These are phyloP conservation scores for Kwoniella sp. DNA, from an alignment of 768 basidiomycete genomes.

Conservation along the genomic window DNA sequence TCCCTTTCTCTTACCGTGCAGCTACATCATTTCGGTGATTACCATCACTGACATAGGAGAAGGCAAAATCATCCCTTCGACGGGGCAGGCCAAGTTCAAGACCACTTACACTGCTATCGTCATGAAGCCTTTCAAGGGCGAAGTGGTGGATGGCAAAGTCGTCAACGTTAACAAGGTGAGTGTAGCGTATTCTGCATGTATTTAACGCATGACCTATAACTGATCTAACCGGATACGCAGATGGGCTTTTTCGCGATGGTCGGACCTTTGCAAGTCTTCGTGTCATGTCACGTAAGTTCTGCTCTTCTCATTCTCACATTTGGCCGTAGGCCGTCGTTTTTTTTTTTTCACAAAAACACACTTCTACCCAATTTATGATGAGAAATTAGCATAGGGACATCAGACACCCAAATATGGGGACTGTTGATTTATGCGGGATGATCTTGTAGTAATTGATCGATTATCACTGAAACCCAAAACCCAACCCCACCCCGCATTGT, in stretches of 20 bases:
- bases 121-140: conserved; percentile 99
- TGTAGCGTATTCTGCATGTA: background rate
- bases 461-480: conserved; percentile 43
- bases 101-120: conserved; percentile 94
- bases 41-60: conserved; percentile 82
- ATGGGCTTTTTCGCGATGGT: conserved; percentile 99
- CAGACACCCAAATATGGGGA: conserved; percentile 42
- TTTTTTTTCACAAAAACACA: background rate
- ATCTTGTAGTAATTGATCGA: conserved; percentile 58
- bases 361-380: conserved; percentile 47
- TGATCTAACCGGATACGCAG: too few species aligned
- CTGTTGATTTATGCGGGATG: conserved; percentile 57
- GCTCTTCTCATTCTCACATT: too few species aligned
- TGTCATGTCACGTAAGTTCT: conserved; percentile 81
- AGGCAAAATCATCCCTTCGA: conserved; percentile 86
- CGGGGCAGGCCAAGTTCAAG: conserved; percentile 93
- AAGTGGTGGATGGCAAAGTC: conserved; percentile 95
- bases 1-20: too few species aligned
- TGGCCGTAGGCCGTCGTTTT: too few species aligned
- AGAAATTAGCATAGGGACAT: conserved; percentile 57
- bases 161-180: conserved; percentile 92
- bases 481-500: background rate
- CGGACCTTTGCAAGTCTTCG: conserved; percentile 89
- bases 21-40: conserved; percentile 56
- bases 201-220: too few species aligned